A percentile compares a stretch with the other conserved stretches of the same genome.
Evolutionary conservation across 139 green algal species (phyloP).

Genomic region (Chlorella vulgaris): DNA sequence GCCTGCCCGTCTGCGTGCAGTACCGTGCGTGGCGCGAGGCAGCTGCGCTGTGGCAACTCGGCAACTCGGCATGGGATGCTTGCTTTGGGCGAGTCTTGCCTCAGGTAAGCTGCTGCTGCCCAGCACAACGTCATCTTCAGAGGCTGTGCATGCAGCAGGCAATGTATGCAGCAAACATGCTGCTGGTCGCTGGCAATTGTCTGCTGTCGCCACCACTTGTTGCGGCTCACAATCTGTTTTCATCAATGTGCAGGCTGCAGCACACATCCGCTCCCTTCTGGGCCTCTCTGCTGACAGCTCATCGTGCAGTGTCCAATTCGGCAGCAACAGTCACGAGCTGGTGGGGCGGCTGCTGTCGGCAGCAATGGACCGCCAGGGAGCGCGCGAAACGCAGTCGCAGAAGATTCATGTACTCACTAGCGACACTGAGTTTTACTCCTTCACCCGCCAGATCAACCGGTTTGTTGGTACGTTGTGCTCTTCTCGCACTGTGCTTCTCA

Average conservation of each 20-base stretch:
- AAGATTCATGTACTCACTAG: constrained; percentile 26
- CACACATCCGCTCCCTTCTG: constrained; percentile 7
- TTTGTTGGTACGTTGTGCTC: not conserved
- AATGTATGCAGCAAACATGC: too few species aligned
- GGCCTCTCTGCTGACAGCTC: not conserved
- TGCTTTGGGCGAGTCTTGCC: constrained; percentile 33
- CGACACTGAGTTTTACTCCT: constrained; percentile 32
- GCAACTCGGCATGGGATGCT: constrained; percentile 35
- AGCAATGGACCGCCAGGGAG: not conserved
- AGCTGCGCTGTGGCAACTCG: constrained; percentile 18
- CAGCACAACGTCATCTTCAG: not conserved
- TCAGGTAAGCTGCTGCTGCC: not conserved
- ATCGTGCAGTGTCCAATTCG: constrained; percentile 35
- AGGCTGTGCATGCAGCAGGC: too few species aligned
- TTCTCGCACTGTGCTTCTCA: not conserved
- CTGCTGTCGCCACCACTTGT: too few species aligned
- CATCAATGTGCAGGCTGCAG: constrained; percentile 20
- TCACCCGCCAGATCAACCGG: constrained; percentile 37
- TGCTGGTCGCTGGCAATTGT: too few species aligned
- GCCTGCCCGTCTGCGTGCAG: not conserved
- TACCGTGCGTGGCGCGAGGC: constrained; percentile 5
- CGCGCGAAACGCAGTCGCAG: too few species aligned
- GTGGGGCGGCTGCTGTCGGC: constrained; percentile 26
- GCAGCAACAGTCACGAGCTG: constrained; percentile 39
- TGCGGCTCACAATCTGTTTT: too few species aligned